A percentile compares a stretch with the other conserved stretches of the same genome.
These are phyloP conservation scores for Schrenkiella parvula DNA, from an alignment of 345 rosid species.

Conservation along the genomic window DNA sequence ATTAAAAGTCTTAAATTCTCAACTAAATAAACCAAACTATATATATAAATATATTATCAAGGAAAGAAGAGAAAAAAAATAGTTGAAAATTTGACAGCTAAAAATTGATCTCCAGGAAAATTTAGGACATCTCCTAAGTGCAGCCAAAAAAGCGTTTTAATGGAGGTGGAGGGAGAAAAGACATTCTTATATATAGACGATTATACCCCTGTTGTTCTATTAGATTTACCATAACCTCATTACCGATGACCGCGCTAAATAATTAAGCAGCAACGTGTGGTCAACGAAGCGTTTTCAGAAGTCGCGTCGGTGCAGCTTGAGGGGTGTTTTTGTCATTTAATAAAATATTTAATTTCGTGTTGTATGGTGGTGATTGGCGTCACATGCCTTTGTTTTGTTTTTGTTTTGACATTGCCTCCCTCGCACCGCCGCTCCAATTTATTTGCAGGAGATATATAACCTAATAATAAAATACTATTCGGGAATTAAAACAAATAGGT, in stretches of 20 bases:
- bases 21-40: neutral
- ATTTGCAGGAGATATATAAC: neutral
- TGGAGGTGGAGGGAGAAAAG: conserved; percentile 12
- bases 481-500: neutral
- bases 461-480: neutral
- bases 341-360: neutral
- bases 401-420: neutral
- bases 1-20: neutral
- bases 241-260: conserved; percentile 12
- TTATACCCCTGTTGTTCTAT: neutral
- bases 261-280: conserved; percentile 23
- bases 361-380: conserved; percentile 29
- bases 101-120: conserved; percentile 13
- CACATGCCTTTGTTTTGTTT: conserved; percentile 28
- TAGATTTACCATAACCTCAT: conserved; percentile 3
- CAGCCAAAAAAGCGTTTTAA: conserved; percentile 27
- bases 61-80: neutral
- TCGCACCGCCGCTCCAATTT: conserved; percentile 25
- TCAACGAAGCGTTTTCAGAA: conserved; percentile 7
- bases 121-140: conserved; percentile 8
- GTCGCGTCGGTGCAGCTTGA: conserved; percentile 27
- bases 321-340: conserved; percentile 1
- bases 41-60: too few species aligned
- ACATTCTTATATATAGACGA: conserved; percentile 6
- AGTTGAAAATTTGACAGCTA: neutral